phyloP scores from a whole-genome alignment of 169 alveolate genomes.

The Babesia ovis region DNA sequence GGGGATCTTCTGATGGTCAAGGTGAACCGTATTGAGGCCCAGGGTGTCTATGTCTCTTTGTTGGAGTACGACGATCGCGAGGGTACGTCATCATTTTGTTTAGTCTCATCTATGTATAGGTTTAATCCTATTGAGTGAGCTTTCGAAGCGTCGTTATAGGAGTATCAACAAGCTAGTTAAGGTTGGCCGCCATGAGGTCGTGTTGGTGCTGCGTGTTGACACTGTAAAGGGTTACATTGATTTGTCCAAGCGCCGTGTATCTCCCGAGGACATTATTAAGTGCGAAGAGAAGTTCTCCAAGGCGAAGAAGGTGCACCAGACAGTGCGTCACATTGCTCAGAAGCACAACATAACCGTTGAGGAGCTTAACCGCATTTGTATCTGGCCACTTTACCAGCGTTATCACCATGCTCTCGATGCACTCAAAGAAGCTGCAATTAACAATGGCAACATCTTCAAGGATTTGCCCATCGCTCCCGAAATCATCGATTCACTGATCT shows the following conservation, averaged over 20 bases:
- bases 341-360: constrained; percentile 87
- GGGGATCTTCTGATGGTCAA: constrained; percentile 91
- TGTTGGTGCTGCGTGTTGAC: constrained; percentile 94
- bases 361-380: constrained; percentile 86
- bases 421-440: constrained; percentile 89
- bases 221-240: constrained; percentile 95
- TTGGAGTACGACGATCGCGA: constrained; percentile 95
- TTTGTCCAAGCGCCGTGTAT: constrained; percentile 93
- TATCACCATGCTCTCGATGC: constrained; percentile 95
- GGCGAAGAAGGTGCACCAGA: constrained; percentile 92
- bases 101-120: constrained; percentile 57
- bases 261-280: constrained; percentile 91
- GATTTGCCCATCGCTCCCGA: constrained; percentile 86
- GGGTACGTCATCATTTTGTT: constrained; percentile 73
- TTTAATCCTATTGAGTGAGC: constrained; percentile 92
- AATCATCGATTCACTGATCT: constrained; percentile 81
- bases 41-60: constrained; percentile 97
- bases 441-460: constrained; percentile 88
- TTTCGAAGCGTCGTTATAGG: constrained; percentile 92
- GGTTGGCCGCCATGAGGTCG: constrained; percentile 91
- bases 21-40: constrained; percentile 91
- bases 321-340: constrained; percentile 91
- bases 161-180: constrained; percentile 83
- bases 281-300: constrained; percentile 90
- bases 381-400: constrained; percentile 95